Base-by-base conservation (phyloP, 129 eudicot species). In the Scalesia atractyloides region DNA sequence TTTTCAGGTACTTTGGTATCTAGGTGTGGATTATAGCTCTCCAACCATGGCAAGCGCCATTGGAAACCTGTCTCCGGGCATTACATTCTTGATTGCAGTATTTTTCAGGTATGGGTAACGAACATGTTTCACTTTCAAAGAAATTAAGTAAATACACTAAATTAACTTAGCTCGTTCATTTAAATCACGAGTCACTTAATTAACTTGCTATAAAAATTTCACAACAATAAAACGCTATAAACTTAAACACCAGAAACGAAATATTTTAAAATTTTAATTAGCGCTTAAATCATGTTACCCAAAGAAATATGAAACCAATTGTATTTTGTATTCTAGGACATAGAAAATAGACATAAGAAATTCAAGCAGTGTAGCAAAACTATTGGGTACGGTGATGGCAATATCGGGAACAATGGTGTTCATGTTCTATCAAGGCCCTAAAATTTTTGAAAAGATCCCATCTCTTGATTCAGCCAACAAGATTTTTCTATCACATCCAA, bases 321-420 rank as follows among this genome's bases (percentile, higher is more conserved):
- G 2, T 62, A 17, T 39, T 39, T 16, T 66, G 24, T 39, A 9
- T 66, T 24, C 6, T 62, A 84, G 89, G 82, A 74, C 74, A 83
- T 86, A 84, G 66, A 84, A 68, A 75, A 5, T 84, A 60, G 73
- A 64, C 52, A 19, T 78, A 52, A 66, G 82, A 66, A 81, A 69
- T 11, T 49, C 70, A 78, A 81, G 81, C 53, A 81, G 84, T 63
- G 56, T n/a, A 59, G 86, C 82, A 18, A 84, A 78, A 69, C 10
- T 69, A 17, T 11, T 67, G 46, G 89, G 89, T 46, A 78, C 89
- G 16, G 46, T 81, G 17, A 10, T 81, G 15, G 50, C 89, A 50
- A 78, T 78, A 39, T 50, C 81, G 4, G 89, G 89, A 46, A 83
- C 89, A 50, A 74, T 67, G 46, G 73, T 84, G 18, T 78, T 84